Conservation (phyloP, 1,139 yeast genomes). For the Yamadazyma jaroonii region DNA sequence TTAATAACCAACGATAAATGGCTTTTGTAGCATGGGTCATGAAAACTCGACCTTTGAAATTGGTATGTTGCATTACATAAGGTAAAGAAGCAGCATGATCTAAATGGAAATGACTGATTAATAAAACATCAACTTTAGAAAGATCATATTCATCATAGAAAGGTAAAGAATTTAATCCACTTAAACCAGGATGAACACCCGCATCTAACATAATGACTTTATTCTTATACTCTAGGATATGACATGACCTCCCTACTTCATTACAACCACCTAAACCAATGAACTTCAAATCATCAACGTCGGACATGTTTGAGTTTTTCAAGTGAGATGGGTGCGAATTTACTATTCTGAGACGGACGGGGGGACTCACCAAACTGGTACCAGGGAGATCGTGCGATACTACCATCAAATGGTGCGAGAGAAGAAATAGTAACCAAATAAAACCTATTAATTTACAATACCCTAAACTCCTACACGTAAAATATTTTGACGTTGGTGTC, state of each 20-base stretch:
- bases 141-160: conserved; percentile 93
- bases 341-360: background rate
- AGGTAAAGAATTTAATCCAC: conserved; percentile 88
- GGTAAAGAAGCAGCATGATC: conserved; percentile 98
- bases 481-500: conserved; percentile 86
- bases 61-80: conserved; percentile 96
- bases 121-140: conserved; percentile 77
- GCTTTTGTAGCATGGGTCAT: conserved; percentile 99
- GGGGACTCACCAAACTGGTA: too few relatives aligned
- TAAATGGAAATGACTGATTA: conserved; percentile 91
- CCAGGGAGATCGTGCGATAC: too few relatives aligned
- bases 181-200: conserved; percentile 94
- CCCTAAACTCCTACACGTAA: conserved; percentile 73
- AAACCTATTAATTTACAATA: background rate
- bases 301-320: conserved; percentile 5
- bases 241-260: conserved; percentile 97
- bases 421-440: background rate
- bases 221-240: conserved; percentile 85
- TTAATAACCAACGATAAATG: conserved; percentile 88
- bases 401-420: background rate
- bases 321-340: background rate
- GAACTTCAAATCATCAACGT: conserved; percentile 58
- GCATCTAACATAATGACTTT: conserved; percentile 98
- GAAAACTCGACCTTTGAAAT: conserved; percentile 89
- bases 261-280: conserved; percentile 99